Evolutionary conservation across 257 asterid genomes (phyloP).

Genomic region (Solanum phureja): DNA sequence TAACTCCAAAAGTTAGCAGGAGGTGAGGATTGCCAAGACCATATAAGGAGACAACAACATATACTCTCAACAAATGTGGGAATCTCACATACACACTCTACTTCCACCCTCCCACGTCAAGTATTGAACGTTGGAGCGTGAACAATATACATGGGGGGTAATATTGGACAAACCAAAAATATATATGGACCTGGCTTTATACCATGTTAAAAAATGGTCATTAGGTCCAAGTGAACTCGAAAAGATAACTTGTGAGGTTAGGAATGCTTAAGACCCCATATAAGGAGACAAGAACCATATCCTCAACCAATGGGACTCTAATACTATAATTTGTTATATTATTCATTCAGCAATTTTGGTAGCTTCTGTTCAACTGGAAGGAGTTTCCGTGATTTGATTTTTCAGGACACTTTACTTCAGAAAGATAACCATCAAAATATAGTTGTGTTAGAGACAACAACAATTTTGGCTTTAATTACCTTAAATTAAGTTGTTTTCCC

Average conservation of each 20-base stretch:
- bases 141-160: background rate
- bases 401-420: background rate
- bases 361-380: background rate
- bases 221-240: background rate
- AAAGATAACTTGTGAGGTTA: background rate
- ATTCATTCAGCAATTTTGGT: background rate
- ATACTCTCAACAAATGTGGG: background rate
- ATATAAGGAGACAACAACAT: background rate
- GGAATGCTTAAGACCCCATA: background rate
- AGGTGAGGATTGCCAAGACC: background rate
- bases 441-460: background rate
- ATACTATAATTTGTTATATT: background rate
- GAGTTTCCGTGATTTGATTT: background rate
- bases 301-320: background rate
- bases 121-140: background rate
- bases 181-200: background rate
- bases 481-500: background rate
- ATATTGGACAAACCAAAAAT: background rate
- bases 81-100: background rate
- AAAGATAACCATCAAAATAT: background rate
- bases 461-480: background rate
- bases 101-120: background rate
- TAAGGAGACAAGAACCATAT: background rate
- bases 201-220: background rate
- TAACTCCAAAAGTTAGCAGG: background rate